Evolutionary conservation across 257 asterid species (phyloP).

Genomic region (Lavandula angustifolia): DNA sequence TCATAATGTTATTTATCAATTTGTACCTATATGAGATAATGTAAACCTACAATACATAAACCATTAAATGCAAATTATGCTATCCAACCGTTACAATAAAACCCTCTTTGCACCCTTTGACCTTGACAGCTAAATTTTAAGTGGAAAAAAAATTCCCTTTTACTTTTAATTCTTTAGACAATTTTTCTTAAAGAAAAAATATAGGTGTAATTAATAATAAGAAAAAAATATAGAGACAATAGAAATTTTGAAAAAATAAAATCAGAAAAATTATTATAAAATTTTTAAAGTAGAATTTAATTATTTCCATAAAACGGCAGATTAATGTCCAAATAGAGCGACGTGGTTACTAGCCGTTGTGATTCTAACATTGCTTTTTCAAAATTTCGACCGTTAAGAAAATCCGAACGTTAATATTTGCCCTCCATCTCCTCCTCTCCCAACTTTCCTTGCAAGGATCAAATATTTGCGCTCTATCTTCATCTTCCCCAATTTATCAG

Average conservation of each 20-base stretch:
- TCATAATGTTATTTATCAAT: too few species aligned
- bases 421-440: constrained; percentile 10
- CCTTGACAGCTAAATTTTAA: too few species aligned
- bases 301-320: constrained; percentile 30
- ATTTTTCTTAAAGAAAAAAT: too few species aligned
- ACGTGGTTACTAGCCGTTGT: constrained; percentile 47
- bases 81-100: too few species aligned
- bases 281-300: not conserved
- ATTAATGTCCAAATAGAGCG: constrained; percentile 14
- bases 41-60: too few species aligned
- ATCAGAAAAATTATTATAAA: not conserved
- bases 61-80: too few species aligned
- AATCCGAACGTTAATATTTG: constrained; percentile 54
- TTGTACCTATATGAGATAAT: too few species aligned
- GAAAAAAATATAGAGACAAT: too few species aligned
- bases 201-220: too few species aligned
- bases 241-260: not conserved
- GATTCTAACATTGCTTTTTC: constrained; percentile 27
- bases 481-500: not conserved
- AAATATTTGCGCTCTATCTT: constrained; percentile 12
- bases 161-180: too few species aligned
- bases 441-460: constrained; percentile 34
- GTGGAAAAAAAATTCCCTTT: too few species aligned
- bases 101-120: too few species aligned
- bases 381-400: constrained; percentile 56